Evolutionary conservation across 768 basidiomycete species (phyloP).

Genomic region (Hemileccinum impolitum): DNA sequence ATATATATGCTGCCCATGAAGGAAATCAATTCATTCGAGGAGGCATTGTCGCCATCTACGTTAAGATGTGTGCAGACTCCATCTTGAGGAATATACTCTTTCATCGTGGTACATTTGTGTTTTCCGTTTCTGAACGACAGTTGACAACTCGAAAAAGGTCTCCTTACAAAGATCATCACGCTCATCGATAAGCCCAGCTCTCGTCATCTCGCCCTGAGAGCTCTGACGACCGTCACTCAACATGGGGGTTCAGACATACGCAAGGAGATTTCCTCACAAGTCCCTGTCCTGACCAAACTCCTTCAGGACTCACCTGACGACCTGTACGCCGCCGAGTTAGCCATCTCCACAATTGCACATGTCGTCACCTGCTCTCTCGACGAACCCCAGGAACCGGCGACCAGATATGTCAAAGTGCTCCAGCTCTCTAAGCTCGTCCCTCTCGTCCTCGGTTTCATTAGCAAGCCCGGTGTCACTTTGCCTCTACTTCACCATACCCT

Average conservation of each 20-base stretch:
- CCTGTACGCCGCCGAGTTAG: conserved; percentile 43
- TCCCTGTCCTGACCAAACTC: conserved; percentile 40
- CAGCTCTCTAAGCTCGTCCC: conserved; percentile 43
- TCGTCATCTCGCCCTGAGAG: conserved; percentile 49
- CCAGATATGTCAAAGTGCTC: conserved; percentile 35
- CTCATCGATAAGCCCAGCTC: conserved; percentile 44
- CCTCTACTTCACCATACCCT: conserved; percentile 50
- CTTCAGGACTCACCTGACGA: conserved; percentile 51
- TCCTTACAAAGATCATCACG: conserved; percentile 50
- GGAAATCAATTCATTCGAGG: conserved; percentile 45
- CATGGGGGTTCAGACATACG: conserved; percentile 53
- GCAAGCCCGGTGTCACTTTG: conserved; percentile 38
- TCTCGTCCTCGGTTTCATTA: conserved; percentile 39
- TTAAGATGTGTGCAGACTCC: conserved; percentile 57
- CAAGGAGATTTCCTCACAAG: conserved; percentile 42
- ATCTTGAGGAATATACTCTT: conserved; percentile 57
- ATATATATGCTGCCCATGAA: conserved; percentile 39
- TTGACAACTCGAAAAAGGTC: conserved; percentile 34
- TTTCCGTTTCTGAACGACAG: background rate
- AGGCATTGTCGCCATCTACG: conserved; percentile 56
- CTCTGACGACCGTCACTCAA: conserved; percentile 54
- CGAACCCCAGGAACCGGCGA: conserved; percentile 32
- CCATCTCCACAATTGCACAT: conserved; percentile 50
- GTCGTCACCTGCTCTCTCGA: conserved; percentile 41
- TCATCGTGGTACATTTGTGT: conserved; percentile 37